Conservation (phyloP, 2,329 filamentous ascomycete genomes). For the Coniochaeta sp. region DNA sequence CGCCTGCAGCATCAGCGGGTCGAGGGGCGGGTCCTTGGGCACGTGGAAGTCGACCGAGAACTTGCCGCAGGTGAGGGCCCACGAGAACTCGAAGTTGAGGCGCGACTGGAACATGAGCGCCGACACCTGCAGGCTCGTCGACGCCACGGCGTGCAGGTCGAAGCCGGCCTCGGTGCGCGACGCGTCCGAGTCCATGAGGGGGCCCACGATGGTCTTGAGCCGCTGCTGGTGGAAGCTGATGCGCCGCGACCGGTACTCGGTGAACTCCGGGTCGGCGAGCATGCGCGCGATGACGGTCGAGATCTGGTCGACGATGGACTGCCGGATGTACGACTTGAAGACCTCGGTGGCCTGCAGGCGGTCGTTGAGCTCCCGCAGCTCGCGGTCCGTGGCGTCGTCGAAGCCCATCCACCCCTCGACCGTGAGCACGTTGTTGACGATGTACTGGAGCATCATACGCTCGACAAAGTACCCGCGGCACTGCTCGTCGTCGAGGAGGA, state of each 20-base stretch:
- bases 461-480: slow-evolving; percentile 27
- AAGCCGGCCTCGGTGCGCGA: slow-evolving; percentile 27
- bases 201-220: slow-evolving; percentile 27
- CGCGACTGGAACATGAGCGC: slow-evolving; percentile 35
- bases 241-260: slow-evolving; percentile 14
- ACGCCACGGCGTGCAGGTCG: slow-evolving; percentile 34
- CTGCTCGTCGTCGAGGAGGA: slow-evolving; percentile 22
- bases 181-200: slow-evolving; percentile 32
- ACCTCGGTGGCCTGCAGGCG: slow-evolving; percentile 13
- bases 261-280: slow-evolving; percentile 19
- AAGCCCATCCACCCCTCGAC: slow-evolving; percentile 25
- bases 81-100: slow-evolving; percentile 27
- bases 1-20: slow-evolving; percentile 36
- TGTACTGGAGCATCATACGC: slow-evolving; percentile 27
- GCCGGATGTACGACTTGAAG: slow-evolving; percentile 19
- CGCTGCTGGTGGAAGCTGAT: slow-evolving; percentile 13
- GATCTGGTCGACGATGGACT: slow-evolving; percentile 27
- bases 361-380: slow-evolving; percentile 13
- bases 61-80: slow-evolving; percentile 41
- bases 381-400: slow-evolving; percentile 14
- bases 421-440: slow-evolving; percentile 24
- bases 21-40: slow-evolving; percentile 32
- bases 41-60: slow-evolving; percentile 41
- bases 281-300: slow-evolving; percentile 24
- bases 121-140: slow-evolving; percentile 36